Conservation (phyloP, 2,329 filamentous ascomycete species). For the Teratosphaeria nubilosa region DNA sequence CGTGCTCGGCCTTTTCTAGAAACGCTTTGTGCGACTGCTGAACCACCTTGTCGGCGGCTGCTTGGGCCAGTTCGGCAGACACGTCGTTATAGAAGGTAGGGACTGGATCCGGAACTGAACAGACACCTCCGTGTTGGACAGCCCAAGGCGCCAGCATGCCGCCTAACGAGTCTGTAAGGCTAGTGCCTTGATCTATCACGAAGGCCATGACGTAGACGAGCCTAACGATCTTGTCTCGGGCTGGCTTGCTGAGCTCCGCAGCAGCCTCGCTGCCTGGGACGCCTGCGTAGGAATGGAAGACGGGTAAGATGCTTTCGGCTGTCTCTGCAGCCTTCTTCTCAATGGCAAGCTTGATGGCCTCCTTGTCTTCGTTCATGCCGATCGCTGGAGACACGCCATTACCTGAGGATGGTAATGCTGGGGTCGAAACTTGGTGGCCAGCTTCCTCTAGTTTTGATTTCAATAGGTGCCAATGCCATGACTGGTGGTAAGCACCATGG, state of each 20-base stretch:
- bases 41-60: slow-evolving; percentile 7
- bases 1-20: slow-evolving; percentile 2
- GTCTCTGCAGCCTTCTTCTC: slow-evolving; percentile 7
- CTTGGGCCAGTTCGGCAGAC: slow-evolving; percentile 6
- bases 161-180: not conserved
- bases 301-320: slow-evolving; percentile 9
- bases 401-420: slow-evolving; percentile 9
- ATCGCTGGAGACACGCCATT: slow-evolving; percentile 1
- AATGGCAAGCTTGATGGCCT: slow-evolving; percentile 8
- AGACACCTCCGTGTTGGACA: not conserved
- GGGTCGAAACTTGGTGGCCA: slow-evolving; percentile 8
- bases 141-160: slow-evolving; percentile 7
- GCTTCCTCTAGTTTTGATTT: slow-evolving; percentile 5
- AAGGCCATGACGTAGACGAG: slow-evolving; percentile 12
- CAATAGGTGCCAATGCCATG: slow-evolving; percentile 7
- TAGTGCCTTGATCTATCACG: slow-evolving; percentile 5
- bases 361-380: slow-evolving; percentile 5
- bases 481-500: slow-evolving; percentile 11
- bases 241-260: slow-evolving; percentile 4
- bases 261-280: slow-evolving; percentile 12
- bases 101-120: slow-evolving; percentile 7
- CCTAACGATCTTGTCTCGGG: slow-evolving; percentile 7
- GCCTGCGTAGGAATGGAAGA: slow-evolving; percentile 13
- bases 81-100: slow-evolving; percentile 11
- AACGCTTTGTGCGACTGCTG: slow-evolving; percentile 6